Base-by-base conservation (phyloP, 2,329 filamentous ascomycete species). In the Aureobasidium sp. region DNA sequence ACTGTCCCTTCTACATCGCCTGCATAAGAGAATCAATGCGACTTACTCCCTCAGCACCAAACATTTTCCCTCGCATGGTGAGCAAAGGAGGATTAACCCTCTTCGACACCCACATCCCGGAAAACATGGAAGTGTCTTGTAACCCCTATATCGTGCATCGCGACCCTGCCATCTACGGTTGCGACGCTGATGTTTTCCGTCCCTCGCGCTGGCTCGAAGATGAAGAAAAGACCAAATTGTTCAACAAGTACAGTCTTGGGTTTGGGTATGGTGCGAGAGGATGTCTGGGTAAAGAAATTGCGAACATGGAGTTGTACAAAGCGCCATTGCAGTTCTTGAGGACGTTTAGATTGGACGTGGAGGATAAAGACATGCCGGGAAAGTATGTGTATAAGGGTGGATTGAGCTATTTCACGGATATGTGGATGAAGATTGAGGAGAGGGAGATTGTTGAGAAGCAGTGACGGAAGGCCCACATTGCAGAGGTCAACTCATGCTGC, bases 301-400 rank as follows among this genome's bases (percentile, higher is more conserved):
- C 79, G 1, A 73, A 78, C 66, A 80, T 82, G 78, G 80, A 82
- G 70, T 65, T 82, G 57, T 81, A 75, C 67, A 82, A 83, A 71
- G 74, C 66, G 3, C 75, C 65, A 9, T 68, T 69, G 55, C 59
- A 77, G 66, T 78, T 80, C 64, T 74, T 79, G 51, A 69, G 75
- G 6, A 73, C 67, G 0, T 79, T 77, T 62, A 70, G 67, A 39
- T 70, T 72, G 2, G 65, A 68, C 37, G 66, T 74, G 5, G 48
- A 67, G 21, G 67, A 74, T 57, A 65, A 67, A 27, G 51, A 71
- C 34, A 63, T 68, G 47, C 72, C 71, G 10, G 74, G 69, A 2
- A 66, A 64, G 25, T 79, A 76, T 62, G 62, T 74, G 3, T 69
- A 77, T 44, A 77, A 77, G 58, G 76, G 77, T 3, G 76, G 76